phyloP scores from a whole-genome alignment of 2,329 filamentous ascomycete species.

The Zalaria sp. region DNA sequence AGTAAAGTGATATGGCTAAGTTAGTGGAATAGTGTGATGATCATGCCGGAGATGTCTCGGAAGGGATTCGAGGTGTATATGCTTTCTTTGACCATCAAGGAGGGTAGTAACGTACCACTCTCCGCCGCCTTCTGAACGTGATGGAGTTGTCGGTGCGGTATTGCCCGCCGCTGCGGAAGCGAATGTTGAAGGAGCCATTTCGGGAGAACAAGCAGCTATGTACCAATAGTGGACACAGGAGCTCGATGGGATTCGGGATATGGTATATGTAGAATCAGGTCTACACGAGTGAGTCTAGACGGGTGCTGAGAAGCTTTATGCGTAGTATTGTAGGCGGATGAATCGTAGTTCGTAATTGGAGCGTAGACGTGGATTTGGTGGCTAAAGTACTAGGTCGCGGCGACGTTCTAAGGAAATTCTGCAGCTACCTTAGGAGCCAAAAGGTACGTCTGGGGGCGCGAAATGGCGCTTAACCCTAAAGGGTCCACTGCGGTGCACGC shows the following conservation, averaged over 20 bases:
- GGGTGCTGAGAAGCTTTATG: no score
- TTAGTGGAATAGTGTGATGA: background rate
- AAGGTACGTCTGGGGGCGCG: no score
- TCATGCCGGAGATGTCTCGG: background rate
- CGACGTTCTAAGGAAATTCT: no score
- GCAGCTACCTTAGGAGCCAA: no score
- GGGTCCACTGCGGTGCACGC: no score
- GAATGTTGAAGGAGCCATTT: constrained; percentile 35
- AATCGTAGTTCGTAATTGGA: no score
- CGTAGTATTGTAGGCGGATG: no score
- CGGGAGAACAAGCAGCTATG: background rate
- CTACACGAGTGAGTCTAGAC: no score
- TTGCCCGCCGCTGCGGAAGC: constrained; percentile 35
- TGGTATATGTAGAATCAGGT: no score
- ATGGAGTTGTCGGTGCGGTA: constrained; percentile 20
- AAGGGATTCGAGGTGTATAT: background rate
- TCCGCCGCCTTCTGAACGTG: constrained; percentile 27
- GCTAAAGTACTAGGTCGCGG: no score
- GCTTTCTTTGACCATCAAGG: background rate
- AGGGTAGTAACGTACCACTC: constrained; percentile 29
- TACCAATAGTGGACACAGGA: background rate
- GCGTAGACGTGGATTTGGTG: no score
- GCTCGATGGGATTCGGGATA: background rate
- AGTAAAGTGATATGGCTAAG: constrained; percentile 4
- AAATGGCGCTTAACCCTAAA: no score